Evolutionary conservation across 441 rosid species (phyloP), one percentile per base, ranked within the genome.

Genomic region (Populus hybrid): DNA sequence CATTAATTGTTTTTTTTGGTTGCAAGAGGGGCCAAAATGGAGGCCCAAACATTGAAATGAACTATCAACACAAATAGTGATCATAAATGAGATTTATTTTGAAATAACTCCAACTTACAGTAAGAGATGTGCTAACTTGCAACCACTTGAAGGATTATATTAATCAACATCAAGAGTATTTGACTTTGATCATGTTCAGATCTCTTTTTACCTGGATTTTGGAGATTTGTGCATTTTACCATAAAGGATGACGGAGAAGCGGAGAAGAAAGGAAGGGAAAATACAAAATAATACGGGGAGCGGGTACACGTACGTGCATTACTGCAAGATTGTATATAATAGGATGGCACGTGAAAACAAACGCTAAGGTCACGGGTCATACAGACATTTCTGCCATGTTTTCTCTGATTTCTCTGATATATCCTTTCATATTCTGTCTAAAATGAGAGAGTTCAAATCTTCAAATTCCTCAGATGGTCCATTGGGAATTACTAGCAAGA

Each of bases 351-450:
- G 57, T 46, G 57, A 46, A 46, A 46, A 46, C 57, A 46, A 46
- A 46, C 18, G 4, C 57, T 14, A 46, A 46, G 57, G 57, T 35
- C 38, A 77, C 75, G 79, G 79, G 71, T 71, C 61, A 9, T 61
- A 28, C 69, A 64, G 70, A 74, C 67, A 53, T 53, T 53, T 53
- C 61, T 53, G 61, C 61, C n/a, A 7, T 53, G n/a, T 53, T 53
- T 53, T 61, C n/a, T 42, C 35, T 24, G 12, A 14, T 32, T 46
- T 12, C 7, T 72, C 67, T 67, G 72, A 50, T 50, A 42, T 53
- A 67, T 73, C 61, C 73, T 28, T 73, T 78, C 81, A 68, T 36
- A 53, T 32, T 73, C 68, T 67, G 76, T 66, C 77, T 38, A 24
- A 67, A 59, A 68, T 10, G 40, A 78, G 28, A 67, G 61, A 11